Percentiles rank a stretch among this genome's conserved stretches.
Conservation (phyloP, 2,329 filamentous ascomycete species). For the Alternaria sp. region DNA sequence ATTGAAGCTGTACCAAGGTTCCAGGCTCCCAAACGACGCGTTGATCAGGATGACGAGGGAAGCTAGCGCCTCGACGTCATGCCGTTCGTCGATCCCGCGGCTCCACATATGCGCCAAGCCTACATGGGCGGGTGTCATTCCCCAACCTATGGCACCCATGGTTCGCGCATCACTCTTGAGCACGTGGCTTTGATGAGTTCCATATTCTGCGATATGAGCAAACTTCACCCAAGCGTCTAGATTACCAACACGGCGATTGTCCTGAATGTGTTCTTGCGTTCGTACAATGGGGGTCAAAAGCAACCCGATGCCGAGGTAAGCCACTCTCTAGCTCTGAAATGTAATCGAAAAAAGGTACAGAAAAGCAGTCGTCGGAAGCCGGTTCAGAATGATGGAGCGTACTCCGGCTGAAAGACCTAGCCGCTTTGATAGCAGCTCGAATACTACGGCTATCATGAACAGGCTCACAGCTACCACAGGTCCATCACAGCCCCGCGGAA, state of each 20-base stretch:
- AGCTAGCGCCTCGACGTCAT: conserved; percentile 14
- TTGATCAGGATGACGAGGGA: conserved; percentile 15
- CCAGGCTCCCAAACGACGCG: conserved; percentile 1
- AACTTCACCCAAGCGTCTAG: not conserved
- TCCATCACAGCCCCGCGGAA: not conserved
- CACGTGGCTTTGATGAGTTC: not conserved
- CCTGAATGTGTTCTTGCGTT: not conserved
- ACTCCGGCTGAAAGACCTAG: not conserved
- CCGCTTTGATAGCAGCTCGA: not conserved
- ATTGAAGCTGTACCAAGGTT: conserved; percentile 4
- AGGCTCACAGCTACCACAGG: not conserved
- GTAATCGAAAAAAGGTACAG: not conserved
- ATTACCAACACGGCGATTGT: not conserved
- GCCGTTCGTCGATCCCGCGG: conserved; percentile 11
- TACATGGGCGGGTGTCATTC: not conserved
- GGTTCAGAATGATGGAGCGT: not conserved
- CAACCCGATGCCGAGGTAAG: not conserved
- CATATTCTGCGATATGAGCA: not conserved
- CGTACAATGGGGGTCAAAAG: not conserved
- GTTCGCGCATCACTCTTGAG: not conserved
- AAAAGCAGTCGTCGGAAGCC: not conserved
- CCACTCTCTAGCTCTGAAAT: not conserved
- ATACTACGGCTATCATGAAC: not conserved
- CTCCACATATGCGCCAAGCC: conserved; percentile 12
- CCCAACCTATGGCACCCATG: not conserved